Evolutionary conservation across 202 grass and related monocot species (phyloP).

Genomic region (Dendrocalamus latiflorus): DNA sequence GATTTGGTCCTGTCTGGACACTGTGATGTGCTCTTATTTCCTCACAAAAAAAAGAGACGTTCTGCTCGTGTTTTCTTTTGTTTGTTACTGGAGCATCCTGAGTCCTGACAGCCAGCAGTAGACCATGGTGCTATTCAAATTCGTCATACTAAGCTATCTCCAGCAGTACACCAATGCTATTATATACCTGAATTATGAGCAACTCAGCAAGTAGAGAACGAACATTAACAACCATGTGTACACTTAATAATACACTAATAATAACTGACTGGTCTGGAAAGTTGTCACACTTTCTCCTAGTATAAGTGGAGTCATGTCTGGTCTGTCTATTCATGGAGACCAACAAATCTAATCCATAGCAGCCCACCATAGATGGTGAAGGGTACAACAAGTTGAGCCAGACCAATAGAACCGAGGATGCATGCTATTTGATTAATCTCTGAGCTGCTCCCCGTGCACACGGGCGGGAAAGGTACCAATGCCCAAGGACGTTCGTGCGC

Average conservation of each 20-base stretch:
- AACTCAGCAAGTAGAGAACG: not conserved
- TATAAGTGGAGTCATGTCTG: not conserved
- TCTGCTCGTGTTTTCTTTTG: not conserved
- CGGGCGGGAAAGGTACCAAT: not conserved
- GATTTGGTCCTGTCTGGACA: not conserved
- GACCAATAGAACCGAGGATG: not conserved
- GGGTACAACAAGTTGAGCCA: not conserved
- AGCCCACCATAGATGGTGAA: not conserved
- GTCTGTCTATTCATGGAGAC: not conserved
- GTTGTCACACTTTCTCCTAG: not conserved
- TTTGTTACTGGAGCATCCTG: too few species aligned
- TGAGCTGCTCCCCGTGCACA: not conserved
- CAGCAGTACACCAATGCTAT: too few species aligned
- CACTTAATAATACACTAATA: not conserved
- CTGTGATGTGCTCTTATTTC: not conserved
- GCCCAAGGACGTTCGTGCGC: slow-evolving; percentile 41
- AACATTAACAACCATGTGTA: not conserved
- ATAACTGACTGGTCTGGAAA: not conserved
- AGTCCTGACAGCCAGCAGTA: not conserved
- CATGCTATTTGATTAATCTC: not conserved
- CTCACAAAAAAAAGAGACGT: not conserved
- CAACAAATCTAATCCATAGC: not conserved
- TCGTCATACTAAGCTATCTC: not conserved
- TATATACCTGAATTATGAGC: not conserved
- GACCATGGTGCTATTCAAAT: not conserved